Percentiles rank a stretch among this genome's conserved stretches.
These are phyloP conservation scores for Lasiosphaeriaceae sp. DNA, from an alignment of 495 filamentous ascomycete genomes.

Conservation along the genomic window DNA sequence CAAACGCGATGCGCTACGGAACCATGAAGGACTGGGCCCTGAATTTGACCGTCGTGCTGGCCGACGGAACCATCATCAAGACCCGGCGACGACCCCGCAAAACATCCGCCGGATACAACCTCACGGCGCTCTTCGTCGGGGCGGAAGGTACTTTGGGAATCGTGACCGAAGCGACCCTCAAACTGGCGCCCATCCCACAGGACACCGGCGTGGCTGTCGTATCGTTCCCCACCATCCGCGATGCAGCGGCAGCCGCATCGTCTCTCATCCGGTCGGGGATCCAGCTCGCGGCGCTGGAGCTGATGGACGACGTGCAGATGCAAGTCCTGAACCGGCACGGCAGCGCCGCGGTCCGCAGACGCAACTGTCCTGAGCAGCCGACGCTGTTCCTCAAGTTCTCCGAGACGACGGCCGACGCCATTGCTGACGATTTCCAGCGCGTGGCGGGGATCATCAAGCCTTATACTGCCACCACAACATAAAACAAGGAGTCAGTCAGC, in stretches of 20 bases:
- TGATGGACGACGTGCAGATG: constrained; percentile 75
- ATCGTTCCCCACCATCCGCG: constrained; percentile 57
- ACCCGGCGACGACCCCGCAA: constrained; percentile 69
- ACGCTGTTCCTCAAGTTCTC: constrained; percentile 68
- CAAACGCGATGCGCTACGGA: constrained; percentile 74
- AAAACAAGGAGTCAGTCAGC: constrained; percentile 26
- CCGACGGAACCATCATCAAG: constrained; percentile 73
- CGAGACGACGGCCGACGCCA: constrained; percentile 24
- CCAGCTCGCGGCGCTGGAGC: constrained; percentile 64
- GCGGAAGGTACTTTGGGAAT: constrained; percentile 92
- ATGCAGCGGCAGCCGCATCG: constrained; percentile 61
- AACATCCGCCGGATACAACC: constrained; percentile 72
- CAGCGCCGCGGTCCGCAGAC: constrained; percentile 48
- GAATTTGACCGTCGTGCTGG: constrained; percentile 71
- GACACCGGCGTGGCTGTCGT: constrained; percentile 62
- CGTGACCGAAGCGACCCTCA: constrained; percentile 78
- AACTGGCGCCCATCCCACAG: constrained; percentile 60
- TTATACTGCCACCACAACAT: constrained; percentile 29
- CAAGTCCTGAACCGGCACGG: constrained; percentile 61
- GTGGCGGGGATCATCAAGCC: constrained; percentile 39
- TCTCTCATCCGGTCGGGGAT: constrained; percentile 62
- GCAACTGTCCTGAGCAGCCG: constrained; percentile 56
- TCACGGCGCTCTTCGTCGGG: constrained; percentile 81
- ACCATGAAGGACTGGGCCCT: constrained; percentile 85
- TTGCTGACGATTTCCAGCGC: constrained; percentile 39